These are phyloP conservation scores for Juglanconis juglandina DNA, from an alignment of 2,329 filamentous ascomycete genomes.

Conservation along the genomic window DNA sequence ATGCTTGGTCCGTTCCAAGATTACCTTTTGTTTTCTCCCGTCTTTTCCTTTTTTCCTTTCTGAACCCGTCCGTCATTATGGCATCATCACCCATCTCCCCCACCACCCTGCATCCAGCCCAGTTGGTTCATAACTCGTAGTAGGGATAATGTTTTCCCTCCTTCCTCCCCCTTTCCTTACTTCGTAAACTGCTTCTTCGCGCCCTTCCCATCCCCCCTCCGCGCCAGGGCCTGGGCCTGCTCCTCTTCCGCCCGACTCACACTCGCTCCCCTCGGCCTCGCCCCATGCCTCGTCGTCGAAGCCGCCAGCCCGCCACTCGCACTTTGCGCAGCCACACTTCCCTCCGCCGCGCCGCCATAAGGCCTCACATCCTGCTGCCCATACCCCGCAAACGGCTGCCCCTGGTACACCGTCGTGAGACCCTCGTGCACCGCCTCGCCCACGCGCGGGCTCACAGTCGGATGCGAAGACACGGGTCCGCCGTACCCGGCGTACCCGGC, in stretches of 20 bases:
- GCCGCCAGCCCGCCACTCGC: not conserved
- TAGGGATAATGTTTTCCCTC: not conserved
- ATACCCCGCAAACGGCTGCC: not conserved
- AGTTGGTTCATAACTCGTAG: not conserved
- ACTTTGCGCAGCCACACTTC: not conserved
- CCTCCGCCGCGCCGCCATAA: not conserved
- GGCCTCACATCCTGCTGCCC: constrained; percentile 1
- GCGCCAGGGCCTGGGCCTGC: too few species aligned
- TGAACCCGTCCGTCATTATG: too few species aligned
- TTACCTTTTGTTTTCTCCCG: too few species aligned
- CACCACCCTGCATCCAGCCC: not conserved
- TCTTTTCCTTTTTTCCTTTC: too few species aligned
- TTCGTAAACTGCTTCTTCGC: constrained; percentile 8
- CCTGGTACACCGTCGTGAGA: constrained; percentile 3
- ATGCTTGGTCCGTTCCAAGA: too few species aligned
- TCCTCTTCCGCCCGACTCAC: constrained; percentile 8
- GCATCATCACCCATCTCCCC: not conserved
- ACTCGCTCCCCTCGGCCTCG: constrained; percentile 10
- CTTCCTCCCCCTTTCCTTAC: not conserved
- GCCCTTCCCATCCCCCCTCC: not conserved
- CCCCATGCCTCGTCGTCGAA: not conserved
- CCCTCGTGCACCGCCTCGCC: constrained; percentile 13
- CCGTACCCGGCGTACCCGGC: not conserved
- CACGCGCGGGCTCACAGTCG: constrained; percentile 8
- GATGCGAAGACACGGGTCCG: not conserved